Base-by-base conservation (phyloP, 1,284 basidiomycete species). In the Agroathelia rolfsii region DNA sequence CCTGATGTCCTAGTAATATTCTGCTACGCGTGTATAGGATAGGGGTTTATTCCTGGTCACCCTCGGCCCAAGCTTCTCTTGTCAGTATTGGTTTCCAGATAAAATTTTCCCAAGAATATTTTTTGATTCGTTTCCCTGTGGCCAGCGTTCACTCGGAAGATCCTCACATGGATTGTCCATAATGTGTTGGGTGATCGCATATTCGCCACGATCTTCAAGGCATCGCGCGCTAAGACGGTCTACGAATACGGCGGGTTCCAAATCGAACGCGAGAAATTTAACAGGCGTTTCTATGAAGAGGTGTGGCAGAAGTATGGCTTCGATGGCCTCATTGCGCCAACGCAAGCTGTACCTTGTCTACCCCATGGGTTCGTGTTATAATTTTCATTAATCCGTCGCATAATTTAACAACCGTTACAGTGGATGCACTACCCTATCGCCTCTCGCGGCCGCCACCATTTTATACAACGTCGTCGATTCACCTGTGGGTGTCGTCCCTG, bases 391-490 rank as follows among this genome's bases (percentile, higher is more conserved):
- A 34, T 13, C n/a, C 13, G 34, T 26, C 27, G 28, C 18, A 7
- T 16, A 30, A 25, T 9, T 16, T 41, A n/a, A 28, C 17, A 3
- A 9, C n/a, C 14, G 15, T 17, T 20, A 19, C 30, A 76, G 72
- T 3, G 65, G 64, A 4, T 76, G 70, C 30, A 61, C 62, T 23
- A 64, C 61, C 23, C 64, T 76, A 20, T 65, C 67, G 5, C 59
- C 71, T 3, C 47, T 85, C 5, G 69, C 72, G 10, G 50, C 48
- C 5, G 55, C 55, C 2, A 76, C 76, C 0, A 49, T 71, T 16
- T 46, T 75, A 5, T 82, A 74, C 56, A 94, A 94, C 55, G 55
- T 92, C 25, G 56, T 86, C 36, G 86, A 93, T 46, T 66, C 68
- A 16, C 76, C 89, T 0, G 81, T 75, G 10, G 88, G 87, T 6